Base-by-base conservation (phyloP, 2,329 filamentous ascomycete genomes). In the Aureobasidium sp. region DNA sequence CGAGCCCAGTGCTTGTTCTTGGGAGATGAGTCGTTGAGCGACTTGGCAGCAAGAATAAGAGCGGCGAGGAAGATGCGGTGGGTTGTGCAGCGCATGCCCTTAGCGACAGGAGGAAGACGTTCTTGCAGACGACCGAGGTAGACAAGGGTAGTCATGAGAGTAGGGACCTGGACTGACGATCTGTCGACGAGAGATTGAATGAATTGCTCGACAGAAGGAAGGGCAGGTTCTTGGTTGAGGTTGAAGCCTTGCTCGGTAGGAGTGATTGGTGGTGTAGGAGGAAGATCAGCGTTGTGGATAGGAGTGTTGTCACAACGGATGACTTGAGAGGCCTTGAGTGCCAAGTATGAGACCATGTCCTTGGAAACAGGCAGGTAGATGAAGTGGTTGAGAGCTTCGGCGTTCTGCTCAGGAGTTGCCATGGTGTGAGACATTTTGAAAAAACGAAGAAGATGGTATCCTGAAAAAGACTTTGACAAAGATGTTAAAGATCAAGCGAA, bases 1-100 rank as follows among this genome's bases (percentile, higher is more conserved):
- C 86, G 88, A 66, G 94, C 92, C 94, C 94, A 99, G 82, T 99
- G 94, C 86, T 97, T 97, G 85, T 99, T 99, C 86, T 97, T 97
- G 65, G 94, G 94, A 15, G 91, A 97, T 64, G 91, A 96, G 81
- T 97, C 94, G 75, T 99, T 97, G 68, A 97, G 84, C 76, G 97
- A 97, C 86, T 99, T 99, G 69, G 94, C 93, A 1, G 94, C 86
- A 55, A 87, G 79, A 71, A 94, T 94, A 67, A 93, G 86, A 16
- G 89, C 81, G 47, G 90, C 93, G 53, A 99, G 84, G 79, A 99
- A 97, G 81, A 99, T 97, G 70, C 94, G 89, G 80, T 99, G 94
- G 50, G 93, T 91, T 29, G 94, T 97, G 81, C 94, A 97, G 69
- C 89, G 87, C 78, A 97, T 90, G 66, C 94, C 94, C 78, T 96